Base-by-base conservation (phyloP, 1,284 basidiomycete species). In the Cutaneotrichosporon sp. region DNA sequence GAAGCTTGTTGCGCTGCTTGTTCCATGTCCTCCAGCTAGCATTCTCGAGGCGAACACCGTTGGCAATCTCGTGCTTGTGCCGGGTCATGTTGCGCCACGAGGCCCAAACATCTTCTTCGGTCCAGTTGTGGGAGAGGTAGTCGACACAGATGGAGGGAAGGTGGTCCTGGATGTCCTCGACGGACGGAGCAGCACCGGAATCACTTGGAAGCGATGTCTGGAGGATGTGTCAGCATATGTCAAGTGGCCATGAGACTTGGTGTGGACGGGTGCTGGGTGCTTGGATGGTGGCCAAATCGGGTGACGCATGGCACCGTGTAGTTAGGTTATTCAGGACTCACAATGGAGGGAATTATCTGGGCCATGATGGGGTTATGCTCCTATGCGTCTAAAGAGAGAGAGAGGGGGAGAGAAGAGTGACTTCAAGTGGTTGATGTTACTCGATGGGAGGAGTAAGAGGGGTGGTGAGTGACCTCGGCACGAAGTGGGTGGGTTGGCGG, bases 21-120 rank as follows among this genome's bases (percentile, higher is more conserved):
- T 95, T 96, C 96, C 97, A 99, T 1, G 96, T 98, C 53, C 97
- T 84, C 96, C 96, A 99, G 73, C 89, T 91, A 5, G 97, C 97
- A 76, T 99, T 99, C 84, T 99, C 97, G 65, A 99, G 86, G 59
- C 96, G 84, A 63, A 91, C 86, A 57, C 96, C 96, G 78, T 99
- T 99, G 14, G 93, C 88, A 76, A 99, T 97, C 82, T 96, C 95
- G 78, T 97, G 91, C 87, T 98, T 99, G 84, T 94, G 91, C 69
- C 92, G 88, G 57, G 96, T 99, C 94, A 98, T 99, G 77, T 89
- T 92, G 71, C 96, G 87, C 96, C 96, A 99, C 58, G 90, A 93
- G 63, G 91, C 89, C 94, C 94, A 97, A 14, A 99, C 93, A 80
- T 99, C 97, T 80, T 98, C 95, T 81, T 99, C 97, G 69, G 89